Percentiles rank a stretch among this genome's conserved stretches.
These are phyloP conservation scores for Yamadazyma nakazawae DNA, from an alignment of 805 yeast genomes.

Conservation along the genomic window DNA sequence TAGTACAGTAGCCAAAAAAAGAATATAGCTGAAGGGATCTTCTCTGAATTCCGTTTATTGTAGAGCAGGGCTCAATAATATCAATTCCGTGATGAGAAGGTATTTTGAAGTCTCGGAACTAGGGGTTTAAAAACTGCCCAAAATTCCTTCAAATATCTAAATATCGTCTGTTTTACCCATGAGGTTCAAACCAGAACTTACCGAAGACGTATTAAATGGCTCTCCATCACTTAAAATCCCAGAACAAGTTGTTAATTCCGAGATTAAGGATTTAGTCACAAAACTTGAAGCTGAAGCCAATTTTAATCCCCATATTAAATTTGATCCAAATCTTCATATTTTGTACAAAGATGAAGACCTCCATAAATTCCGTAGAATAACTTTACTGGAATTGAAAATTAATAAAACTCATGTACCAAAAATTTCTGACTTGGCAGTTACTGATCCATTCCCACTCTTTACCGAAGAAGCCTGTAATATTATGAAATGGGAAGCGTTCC, in stretches of 20 bases:
- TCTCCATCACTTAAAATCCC: conserved; percentile 9
- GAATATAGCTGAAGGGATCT: too few species aligned
- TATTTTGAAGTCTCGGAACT: too few species aligned
- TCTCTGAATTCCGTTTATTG: too few species aligned
- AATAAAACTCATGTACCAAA: conserved; percentile 32
- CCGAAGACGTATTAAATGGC: conserved; percentile 14
- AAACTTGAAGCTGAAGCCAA: conserved; percentile 9
- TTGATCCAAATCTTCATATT: conserved; percentile 13
- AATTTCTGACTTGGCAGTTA: conserved; percentile 31
- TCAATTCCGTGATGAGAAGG: too few species aligned
- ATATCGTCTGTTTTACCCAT: not conserved
- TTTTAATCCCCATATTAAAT: conserved; percentile 11
- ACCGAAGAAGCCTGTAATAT: conserved; percentile 27
- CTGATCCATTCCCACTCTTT: conserved; percentile 28
- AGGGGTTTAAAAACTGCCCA: too few species aligned
- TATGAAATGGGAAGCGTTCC: conserved; percentile 28
- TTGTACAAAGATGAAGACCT: conserved; percentile 17
- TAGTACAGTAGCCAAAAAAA: too few species aligned
- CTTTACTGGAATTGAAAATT: conserved; percentile 36
- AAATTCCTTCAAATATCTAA: too few species aligned
- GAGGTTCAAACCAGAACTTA: not conserved
- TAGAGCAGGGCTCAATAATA: too few species aligned
- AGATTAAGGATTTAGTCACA: conserved; percentile 9
- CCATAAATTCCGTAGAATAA: conserved; percentile 32
- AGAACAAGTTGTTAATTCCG: conserved; percentile 9